phyloP scores from a whole-genome alignment of 805 yeast species.

The Saccharomycopsis amapae region DNA sequence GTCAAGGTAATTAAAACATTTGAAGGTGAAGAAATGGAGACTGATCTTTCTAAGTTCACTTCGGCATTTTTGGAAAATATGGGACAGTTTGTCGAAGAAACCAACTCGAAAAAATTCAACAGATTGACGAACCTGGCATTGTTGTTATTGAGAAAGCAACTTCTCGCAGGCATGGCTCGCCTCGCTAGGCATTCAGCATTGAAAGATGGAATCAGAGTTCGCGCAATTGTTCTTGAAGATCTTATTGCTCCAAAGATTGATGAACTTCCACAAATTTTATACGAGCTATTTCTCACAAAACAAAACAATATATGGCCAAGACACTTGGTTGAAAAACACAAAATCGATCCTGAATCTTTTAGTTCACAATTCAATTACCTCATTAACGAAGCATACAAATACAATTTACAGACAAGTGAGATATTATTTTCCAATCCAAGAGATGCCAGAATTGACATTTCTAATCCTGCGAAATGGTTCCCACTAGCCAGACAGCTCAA shows the following conservation, averaged over 20 bases:
- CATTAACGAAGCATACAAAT: background rate
- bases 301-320: background rate
- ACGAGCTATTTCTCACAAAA: background rate
- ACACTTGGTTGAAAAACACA: background rate
- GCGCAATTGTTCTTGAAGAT: background rate
- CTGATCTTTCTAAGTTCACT: too few relatives aligned
- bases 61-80: background rate
- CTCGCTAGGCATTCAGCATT: background rate
- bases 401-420: background rate
- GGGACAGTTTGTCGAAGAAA: background rate
- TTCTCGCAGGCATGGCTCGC: background rate
- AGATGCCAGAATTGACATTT: constrained; percentile 32
- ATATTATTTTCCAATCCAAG: background rate
- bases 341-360: background rate
- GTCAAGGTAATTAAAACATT: too few relatives aligned
- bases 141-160: background rate
- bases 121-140: background rate
- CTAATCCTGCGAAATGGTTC: constrained; percentile 69
- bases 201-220: background rate
- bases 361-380: constrained; percentile 1
- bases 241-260: constrained; percentile 3
- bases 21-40: too few relatives aligned
- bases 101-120: background rate
- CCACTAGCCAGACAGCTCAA: constrained; percentile 78
- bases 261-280: constrained; percentile 2